These are phyloP conservation scores for Kwoniella botswanensis DNA, from an alignment of 768 basidiomycete species.

Conservation along the genomic window DNA sequence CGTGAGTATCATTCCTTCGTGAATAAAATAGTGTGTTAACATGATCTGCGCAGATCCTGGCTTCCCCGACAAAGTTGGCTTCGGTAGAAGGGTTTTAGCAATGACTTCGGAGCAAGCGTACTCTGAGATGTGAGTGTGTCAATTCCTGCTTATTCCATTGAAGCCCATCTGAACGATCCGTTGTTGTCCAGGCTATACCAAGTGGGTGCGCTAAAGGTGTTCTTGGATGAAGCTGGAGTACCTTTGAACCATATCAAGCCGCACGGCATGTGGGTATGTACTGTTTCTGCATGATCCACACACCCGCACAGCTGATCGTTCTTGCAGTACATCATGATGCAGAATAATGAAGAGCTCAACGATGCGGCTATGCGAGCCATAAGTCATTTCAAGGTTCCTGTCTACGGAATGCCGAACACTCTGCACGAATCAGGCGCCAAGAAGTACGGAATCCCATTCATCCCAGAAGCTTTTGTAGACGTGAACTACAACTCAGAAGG, in stretches of 20 bases:
- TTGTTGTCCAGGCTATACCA: conserved; percentile 64
- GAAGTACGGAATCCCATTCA: conserved; percentile 67
- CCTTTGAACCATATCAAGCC: conserved; percentile 63
- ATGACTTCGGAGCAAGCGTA: conserved; percentile 61
- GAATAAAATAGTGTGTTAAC: neutral
- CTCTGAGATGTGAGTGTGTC: conserved; percentile 58
- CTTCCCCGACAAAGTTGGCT: conserved; percentile 69
- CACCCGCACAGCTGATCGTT: conserved; percentile 60
- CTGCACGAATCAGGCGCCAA: conserved; percentile 67
- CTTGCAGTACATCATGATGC: conserved; percentile 66
- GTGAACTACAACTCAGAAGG: conserved; percentile 65
- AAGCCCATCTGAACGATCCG: neutral
- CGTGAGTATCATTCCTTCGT: conserved; percentile 47
- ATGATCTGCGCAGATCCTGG: conserved; percentile 61
- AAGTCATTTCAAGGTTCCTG: conserved; percentile 65
- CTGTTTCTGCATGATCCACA: neutral
- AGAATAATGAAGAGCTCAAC: conserved; percentile 66
- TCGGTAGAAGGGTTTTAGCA: conserved; percentile 70
- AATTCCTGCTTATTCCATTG: neutral
- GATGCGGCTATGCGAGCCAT: conserved; percentile 65
- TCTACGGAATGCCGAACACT: conserved; percentile 69
- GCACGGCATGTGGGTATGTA: conserved; percentile 59
- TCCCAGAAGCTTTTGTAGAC: conserved; percentile 66
- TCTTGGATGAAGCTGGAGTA: conserved; percentile 65
- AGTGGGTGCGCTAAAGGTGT: conserved; percentile 69